These are phyloP conservation scores for Omphalea diandra DNA, from an alignment of 441 rosid genomes.

Conservation along the genomic window DNA sequence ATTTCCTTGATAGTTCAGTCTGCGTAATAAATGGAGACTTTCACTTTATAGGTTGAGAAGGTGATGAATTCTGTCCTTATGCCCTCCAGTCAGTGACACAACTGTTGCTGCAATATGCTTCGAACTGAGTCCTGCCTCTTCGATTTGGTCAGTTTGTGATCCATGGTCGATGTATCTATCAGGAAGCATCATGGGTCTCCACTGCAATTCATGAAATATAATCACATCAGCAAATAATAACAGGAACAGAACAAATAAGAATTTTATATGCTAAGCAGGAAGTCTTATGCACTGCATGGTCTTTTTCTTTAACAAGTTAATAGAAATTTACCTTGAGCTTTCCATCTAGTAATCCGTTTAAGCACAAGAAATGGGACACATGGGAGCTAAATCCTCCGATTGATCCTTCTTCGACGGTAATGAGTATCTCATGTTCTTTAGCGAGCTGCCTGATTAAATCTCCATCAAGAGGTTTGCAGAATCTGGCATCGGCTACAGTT, in stretches of 20 bases:
- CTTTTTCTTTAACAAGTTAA: neutral
- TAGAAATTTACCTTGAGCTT: conserved; percentile 42
- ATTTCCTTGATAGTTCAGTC: neutral
- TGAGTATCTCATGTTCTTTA: conserved; percentile 46
- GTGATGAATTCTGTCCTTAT: conserved; percentile 18
- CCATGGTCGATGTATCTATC: conserved; percentile 62
- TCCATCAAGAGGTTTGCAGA: conserved; percentile 23
- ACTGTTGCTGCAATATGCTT: conserved; percentile 51
- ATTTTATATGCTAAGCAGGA: no score
- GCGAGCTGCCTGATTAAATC: conserved; percentile 33
- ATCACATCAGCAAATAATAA: neutral
- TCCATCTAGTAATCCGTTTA: conserved; percentile 54
- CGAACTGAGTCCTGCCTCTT: conserved; percentile 47
- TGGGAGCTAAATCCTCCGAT: conserved; percentile 62
- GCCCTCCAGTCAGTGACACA: conserved; percentile 28
- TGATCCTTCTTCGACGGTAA: conserved; percentile 62
- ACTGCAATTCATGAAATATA: conserved; percentile 29
- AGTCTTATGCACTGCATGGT: neutral
- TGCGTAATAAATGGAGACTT: neutral
- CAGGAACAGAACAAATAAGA: neutral
- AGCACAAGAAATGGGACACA: conserved; percentile 49
- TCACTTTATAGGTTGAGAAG: conserved; percentile 1
- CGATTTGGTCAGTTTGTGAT: conserved; percentile 42
- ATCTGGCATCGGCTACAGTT: conserved; percentile 25
- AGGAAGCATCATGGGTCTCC: conserved; percentile 60